Evolutionary conservation across 2,329 filamentous ascomycete species (phyloP), one percentile per base, ranked within the genome.

Genomic region (Cylindrodendrum hubeiense): DNA sequence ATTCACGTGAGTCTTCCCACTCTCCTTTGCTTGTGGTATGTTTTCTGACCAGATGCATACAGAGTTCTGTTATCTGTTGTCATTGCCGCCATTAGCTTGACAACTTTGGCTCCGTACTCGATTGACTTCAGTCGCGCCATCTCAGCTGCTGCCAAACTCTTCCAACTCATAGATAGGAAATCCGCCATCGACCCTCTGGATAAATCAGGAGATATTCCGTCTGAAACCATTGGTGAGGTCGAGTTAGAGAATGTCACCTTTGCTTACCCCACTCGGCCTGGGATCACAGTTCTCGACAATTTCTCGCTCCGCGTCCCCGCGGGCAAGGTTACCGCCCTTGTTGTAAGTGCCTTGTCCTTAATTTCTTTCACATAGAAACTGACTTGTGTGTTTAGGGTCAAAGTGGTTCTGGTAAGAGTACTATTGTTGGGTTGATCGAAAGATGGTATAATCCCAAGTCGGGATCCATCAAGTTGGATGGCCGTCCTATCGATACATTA

Each of bases 211-310:
- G 75, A 76, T 43, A 67, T 66, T 22, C 78, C 79, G 0, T 59
- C 68, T 2, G 67, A 76, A 17, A 76, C 76, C 1, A 26, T 70
- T 2, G 80, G 80, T 5, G 63, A 74, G 3, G 74, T 86, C 4
- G 74, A 80, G 17, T 66, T 86, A 12, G 74, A 81, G 8, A 77
- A 80, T 19, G 69, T 86, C n/a, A 76, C 71, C 1, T 84, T 85
- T 62, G 73, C 79, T 2, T 86, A 86, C 66, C 84, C 84, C 0
- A 80, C 78, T 2, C 74, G 84, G 0, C 82, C 83, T 0, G 78
- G 80, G 2, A 76, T 79, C 9, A 77, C 75, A 1, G 81, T 86
- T 1, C 67, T 85, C 9, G 74, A 83, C 12, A 71, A 81, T 39
- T 80, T 86, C 30, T 79, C 76, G 2, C 74, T 86, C 0, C 69